Percentiles rank a stretch among this genome's conserved stretches.
Conservation (phyloP, 495 filamentous ascomycete genomes). For the Aspergillus coremiiformis region DNA sequence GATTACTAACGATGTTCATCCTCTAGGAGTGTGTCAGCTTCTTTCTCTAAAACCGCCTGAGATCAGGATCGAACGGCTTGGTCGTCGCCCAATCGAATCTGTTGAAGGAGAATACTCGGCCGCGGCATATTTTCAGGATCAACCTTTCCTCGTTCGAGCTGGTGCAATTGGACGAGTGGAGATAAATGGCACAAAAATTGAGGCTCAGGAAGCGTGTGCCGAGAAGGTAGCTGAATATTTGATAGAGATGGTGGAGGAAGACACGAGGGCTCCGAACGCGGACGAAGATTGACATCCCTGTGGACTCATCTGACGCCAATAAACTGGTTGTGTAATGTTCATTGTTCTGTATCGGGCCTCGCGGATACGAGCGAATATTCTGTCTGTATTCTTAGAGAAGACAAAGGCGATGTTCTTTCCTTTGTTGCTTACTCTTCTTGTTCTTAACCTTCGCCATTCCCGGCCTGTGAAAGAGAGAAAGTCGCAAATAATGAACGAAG, state of each 20-base stretch:
- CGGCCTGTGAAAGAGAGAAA: too few species aligned
- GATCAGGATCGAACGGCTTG: conserved; percentile 9
- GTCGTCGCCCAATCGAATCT: conserved; percentile 8
- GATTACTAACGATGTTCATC: background rate
- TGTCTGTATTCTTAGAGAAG: too few species aligned
- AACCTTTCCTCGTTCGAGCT: conserved; percentile 30
- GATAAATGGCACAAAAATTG: background rate
- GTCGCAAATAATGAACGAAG: background rate
- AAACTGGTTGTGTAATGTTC: background rate
- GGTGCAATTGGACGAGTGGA: conserved; percentile 21
- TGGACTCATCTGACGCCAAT: background rate
- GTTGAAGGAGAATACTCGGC: conserved; percentile 11
- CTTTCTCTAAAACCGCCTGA: conserved; percentile 17
- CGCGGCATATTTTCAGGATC: conserved; percentile 18
- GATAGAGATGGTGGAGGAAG: conserved; percentile 24
- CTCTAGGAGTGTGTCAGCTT: conserved; percentile 21
- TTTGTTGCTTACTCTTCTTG: background rate
- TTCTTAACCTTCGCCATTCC: too few species aligned
- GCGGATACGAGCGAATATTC: background rate
- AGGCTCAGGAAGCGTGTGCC: conserved; percentile 19
- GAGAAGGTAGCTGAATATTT: conserved; percentile 21
- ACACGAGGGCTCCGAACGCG: conserved; percentile 9
- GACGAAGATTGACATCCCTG: background rate
- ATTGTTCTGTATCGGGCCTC: background rate
- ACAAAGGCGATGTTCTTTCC: background rate